Percentiles rank a stretch among this genome's conserved stretches.
These are phyloP conservation scores for Crithidia fasciculata DNA, from an alignment of 208 protist genomes.

Conservation along the genomic window DNA sequence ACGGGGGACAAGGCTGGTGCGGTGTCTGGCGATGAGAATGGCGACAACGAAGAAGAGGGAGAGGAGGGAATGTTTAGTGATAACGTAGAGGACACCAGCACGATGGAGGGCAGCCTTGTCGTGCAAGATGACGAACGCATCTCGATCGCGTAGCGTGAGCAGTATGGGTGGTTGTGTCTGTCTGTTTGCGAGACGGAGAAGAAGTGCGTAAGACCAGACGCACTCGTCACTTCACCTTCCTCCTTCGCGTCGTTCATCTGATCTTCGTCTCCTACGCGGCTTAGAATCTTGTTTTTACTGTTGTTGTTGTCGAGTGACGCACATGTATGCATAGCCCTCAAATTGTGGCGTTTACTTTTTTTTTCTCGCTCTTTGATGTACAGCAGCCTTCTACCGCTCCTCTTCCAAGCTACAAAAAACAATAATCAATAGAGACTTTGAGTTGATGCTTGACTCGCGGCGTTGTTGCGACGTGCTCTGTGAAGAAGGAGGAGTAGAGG, in stretches of 20 bases:
- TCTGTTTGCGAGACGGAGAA: too few relatives aligned
- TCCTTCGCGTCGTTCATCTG: not conserved
- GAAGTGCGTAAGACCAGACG: too few relatives aligned
- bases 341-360: not conserved
- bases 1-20: constrained; percentile 5
- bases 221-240: too few relatives aligned
- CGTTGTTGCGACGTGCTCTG: too few relatives aligned
- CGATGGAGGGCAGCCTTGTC: constrained; percentile 6
- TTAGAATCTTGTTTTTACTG: not conserved
- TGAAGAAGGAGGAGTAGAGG: too few relatives aligned
- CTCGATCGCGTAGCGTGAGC: not conserved
- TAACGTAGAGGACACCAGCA: constrained; percentile 5
- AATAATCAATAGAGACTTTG: too few relatives aligned
- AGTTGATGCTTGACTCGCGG: too few relatives aligned
- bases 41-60: constrained; percentile 6
- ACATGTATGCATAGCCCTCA: too few relatives aligned
- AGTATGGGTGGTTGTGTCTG: not conserved
- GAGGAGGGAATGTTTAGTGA: not conserved
- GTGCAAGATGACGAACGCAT: constrained; percentile 36
- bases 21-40: not conserved
- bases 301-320: too few relatives aligned
- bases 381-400: too few relatives aligned
- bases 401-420: too few relatives aligned
- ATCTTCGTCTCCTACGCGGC: too few relatives aligned
- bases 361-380: not conserved